Conservation (phyloP, 371 early-diverging fungal genomes). For the Mucor circinelloides region DNA sequence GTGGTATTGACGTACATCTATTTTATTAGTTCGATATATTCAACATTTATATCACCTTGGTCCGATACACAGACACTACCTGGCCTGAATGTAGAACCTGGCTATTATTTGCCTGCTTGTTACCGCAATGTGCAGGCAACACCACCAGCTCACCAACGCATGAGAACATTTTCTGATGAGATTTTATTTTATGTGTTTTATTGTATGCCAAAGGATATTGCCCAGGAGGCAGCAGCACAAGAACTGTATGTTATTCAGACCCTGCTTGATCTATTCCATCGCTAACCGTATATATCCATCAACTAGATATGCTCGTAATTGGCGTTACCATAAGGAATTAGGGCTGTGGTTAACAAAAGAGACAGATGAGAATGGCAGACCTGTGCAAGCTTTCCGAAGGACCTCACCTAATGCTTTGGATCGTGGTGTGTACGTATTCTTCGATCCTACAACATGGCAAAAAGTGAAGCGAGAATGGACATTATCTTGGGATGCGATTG, state of each 20-base stretch:
- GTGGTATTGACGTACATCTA: neutral
- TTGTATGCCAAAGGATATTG: conserved; percentile 81
- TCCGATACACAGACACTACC: conserved; percentile 61
- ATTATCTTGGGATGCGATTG: conserved; percentile 80
- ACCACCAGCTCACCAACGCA: conserved; percentile 72
- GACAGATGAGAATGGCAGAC: conserved; percentile 37
- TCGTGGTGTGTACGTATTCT: conserved; percentile 81
- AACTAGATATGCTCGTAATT: conserved; percentile 73
- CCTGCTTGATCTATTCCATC: neutral
- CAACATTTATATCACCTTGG: conserved; percentile 87
- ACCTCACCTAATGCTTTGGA: conserved; percentile 62
- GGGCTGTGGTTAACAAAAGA: conserved; percentile 85
- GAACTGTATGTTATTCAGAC: conserved; percentile 65
- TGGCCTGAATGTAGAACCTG: conserved; percentile 67
- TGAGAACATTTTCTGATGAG: conserved; percentile 80
- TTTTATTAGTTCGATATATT: conserved; percentile 62
- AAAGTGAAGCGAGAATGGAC: conserved; percentile 82
- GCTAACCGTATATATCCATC: neutral
- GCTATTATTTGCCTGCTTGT: conserved; percentile 75
- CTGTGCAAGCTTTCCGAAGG: conserved; percentile 38
- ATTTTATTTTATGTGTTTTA: conserved; percentile 97
- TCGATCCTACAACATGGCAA: conserved; percentile 84
- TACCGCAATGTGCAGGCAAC: conserved; percentile 68
- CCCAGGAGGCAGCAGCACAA: conserved; percentile 92
- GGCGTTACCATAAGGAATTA: conserved; percentile 91